A percentile compares a stretch with the other conserved stretches of the same genome.
These are phyloP conservation scores for Baorangia bicolor DNA, from an alignment of 768 basidiomycete species.

Conservation along the genomic window DNA sequence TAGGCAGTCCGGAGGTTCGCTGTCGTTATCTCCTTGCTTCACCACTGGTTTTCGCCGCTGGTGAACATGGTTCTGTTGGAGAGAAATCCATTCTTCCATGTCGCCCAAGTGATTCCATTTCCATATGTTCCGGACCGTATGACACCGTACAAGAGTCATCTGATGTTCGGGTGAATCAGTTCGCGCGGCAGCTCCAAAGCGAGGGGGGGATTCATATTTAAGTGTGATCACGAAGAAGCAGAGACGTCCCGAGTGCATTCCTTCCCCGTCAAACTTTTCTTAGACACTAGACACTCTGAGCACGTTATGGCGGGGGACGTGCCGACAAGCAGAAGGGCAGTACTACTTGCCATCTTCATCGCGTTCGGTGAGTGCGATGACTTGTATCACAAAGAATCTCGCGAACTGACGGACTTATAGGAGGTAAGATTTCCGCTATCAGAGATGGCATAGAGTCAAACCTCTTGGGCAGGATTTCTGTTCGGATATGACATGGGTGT, in stretches of 20 bases:
- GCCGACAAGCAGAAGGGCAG: slow-evolving; percentile 62
- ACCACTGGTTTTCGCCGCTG: neutral
- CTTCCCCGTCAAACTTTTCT: neutral
- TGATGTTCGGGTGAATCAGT: slow-evolving; percentile 9
- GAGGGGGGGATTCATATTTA: slow-evolving; percentile 9
- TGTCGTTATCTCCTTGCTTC: neutral
- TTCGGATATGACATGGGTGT: slow-evolving; percentile 80
- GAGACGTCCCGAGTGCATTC: neutral
- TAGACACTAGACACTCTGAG: neutral
- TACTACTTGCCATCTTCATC: slow-evolving; percentile 66
- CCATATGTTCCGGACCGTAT: slow-evolving; percentile 5
- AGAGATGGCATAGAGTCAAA: neutral
- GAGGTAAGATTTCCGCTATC: slow-evolving; percentile 17
- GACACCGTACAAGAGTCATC: slow-evolving; percentile 9
- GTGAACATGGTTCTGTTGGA: neutral
- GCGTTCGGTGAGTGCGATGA: slow-evolving; percentile 57
- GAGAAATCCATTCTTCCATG: neutral
- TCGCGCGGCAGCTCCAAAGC: neutral
- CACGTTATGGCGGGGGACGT: slow-evolving; percentile 39
- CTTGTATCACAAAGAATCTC: neutral
- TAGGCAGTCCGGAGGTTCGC: neutral
- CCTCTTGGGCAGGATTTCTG: slow-evolving; percentile 45
- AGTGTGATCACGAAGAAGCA: neutral
- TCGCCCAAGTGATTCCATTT: neutral
- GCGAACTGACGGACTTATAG: slow-evolving; percentile 5